Evolutionary conservation across 352 stramenopile species (phyloP).

Genomic region (Saprolegnia diclina): DNA sequence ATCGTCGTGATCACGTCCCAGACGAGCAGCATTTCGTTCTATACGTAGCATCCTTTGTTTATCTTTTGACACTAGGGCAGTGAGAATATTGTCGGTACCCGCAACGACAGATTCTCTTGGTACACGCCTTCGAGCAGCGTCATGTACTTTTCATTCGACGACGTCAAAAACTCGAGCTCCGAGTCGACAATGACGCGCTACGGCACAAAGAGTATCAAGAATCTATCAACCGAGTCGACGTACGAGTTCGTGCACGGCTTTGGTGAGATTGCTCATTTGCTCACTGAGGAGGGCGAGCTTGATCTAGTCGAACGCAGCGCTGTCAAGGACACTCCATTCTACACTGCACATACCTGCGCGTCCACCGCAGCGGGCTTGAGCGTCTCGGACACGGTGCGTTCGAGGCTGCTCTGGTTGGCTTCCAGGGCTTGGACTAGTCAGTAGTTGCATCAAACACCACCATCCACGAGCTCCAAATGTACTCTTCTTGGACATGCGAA

Average conservation of each 20-base stretch:
- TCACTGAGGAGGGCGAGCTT: neutral
- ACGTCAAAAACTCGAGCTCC: conserved; percentile 3
- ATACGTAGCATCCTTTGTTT: neutral
- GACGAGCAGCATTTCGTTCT: conserved; percentile 76
- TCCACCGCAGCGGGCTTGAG: conserved; percentile 37
- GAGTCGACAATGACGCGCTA: conserved; percentile 14
- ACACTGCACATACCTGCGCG: conserved; percentile 34
- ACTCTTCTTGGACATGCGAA: conserved; percentile 84
- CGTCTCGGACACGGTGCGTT: conserved; percentile 51
- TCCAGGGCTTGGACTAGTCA: conserved; percentile 62
- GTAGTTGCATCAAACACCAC: neutral
- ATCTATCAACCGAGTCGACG: neutral
- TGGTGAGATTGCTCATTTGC: conserved; percentile 3
- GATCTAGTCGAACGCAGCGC: neutral
- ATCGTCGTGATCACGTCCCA: conserved; percentile 82
- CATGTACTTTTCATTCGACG: conserved; percentile 15
- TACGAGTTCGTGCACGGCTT: neutral
- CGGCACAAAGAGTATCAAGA: neutral
- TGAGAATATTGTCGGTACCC: conserved; percentile 22
- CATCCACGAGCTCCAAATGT: conserved; percentile 23
- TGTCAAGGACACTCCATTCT: neutral
- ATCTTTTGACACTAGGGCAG: neutral
- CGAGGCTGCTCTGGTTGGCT: conserved; percentile 54
- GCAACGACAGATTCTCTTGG: conserved; percentile 32
- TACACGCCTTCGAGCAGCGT: conserved; percentile 20